Evolutionary conservation across 768 basidiomycete genomes (phyloP), one percentile per base, ranked within the genome.

Genomic region (Rhizopogon rudus): DNA sequence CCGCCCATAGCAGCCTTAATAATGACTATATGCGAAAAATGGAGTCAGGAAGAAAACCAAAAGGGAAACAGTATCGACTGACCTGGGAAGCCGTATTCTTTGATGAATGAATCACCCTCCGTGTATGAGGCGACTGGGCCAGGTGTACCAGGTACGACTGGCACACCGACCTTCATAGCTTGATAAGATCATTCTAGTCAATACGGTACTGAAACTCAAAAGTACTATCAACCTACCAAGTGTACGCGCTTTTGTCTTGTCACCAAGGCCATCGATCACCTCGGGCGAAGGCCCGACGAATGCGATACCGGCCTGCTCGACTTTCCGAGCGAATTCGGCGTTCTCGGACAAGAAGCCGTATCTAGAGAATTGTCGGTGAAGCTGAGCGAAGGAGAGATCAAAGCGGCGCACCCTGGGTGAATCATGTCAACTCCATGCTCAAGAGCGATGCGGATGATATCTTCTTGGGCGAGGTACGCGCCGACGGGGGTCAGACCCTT

Each of bases 401-500:
- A 17, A 35, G 2, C 17, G 22, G 42, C 78, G 66, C 62, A 93
- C 92, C 95, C 94, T 10, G 94, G 97, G 73, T 98, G 97, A 67
- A 99, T 98, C 97, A 99, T 98, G 70, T 98, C 96, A 25, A 99
- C 97, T 25, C 93, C 95, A 71, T 98, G 94, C 72, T 98, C 95
- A 43, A 98, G 80, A n/a, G 94, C 93, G 61, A 94, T 88, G 60
- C 86, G 77, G 73, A 99, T 94, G 72, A 99, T 98, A 65, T 97
- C 94, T 63, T 98, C 93, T 70, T 98, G 95, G 2, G 95, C 88
- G 60, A 99, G 88, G 72, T 99, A 99, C 9, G 97, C 97, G 16
- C 79, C 97, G 40, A 99, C 97, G 33, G 97, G 97, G 13, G 95
- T 94, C 50, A 98, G 73, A 8, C 97, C 97, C 65, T 91, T 93